These are phyloP conservation scores for Fragaria nilgerrensis DNA, from an alignment of 306 rosid species.

Conservation along the genomic window DNA sequence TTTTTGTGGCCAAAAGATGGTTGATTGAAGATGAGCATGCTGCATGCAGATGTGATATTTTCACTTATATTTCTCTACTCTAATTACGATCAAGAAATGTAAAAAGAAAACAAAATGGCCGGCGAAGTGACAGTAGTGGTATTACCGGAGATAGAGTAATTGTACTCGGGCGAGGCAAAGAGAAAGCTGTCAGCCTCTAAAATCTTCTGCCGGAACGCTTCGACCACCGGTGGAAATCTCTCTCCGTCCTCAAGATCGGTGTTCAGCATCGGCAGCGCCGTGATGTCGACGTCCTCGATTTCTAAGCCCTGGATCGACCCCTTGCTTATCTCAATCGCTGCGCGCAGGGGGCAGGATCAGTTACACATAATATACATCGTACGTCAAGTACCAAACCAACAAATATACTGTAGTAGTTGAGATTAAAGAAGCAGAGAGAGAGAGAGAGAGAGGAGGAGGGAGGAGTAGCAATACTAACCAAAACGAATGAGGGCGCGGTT, in stretches of 20 bases:
- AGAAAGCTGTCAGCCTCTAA: constrained; percentile 57
- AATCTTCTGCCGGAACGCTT: constrained; percentile 61
- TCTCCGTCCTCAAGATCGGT: constrained; percentile 68
- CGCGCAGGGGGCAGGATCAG: not conserved
- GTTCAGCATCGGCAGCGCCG: constrained; percentile 56
- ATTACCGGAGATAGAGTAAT: constrained; percentile 57
- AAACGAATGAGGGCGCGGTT: constrained; percentile 60
- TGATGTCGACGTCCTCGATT: constrained; percentile 58
- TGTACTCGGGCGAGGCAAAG: constrained; percentile 86
- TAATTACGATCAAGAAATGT: too few species aligned
- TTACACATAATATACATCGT: not conserved
- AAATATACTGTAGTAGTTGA: too few species aligned
- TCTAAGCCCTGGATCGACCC: constrained; percentile 38
- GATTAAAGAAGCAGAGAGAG: not conserved
- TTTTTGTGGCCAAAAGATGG: too few species aligned
- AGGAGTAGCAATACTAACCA: constrained; percentile 25
- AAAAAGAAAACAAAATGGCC: too few species aligned
- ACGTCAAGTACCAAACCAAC: not conserved
- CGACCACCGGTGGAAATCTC: constrained; percentile 49
- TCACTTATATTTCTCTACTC: too few species aligned
- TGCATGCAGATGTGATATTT: too few species aligned
- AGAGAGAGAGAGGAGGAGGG: not conserved
- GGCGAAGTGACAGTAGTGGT: too few species aligned
- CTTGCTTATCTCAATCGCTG: constrained; percentile 60
- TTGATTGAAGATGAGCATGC: too few species aligned